Evolutionary conservation across 1,284 basidiomycete species (phyloP).

Genomic region (Lentinula novae-zelandiae): DNA sequence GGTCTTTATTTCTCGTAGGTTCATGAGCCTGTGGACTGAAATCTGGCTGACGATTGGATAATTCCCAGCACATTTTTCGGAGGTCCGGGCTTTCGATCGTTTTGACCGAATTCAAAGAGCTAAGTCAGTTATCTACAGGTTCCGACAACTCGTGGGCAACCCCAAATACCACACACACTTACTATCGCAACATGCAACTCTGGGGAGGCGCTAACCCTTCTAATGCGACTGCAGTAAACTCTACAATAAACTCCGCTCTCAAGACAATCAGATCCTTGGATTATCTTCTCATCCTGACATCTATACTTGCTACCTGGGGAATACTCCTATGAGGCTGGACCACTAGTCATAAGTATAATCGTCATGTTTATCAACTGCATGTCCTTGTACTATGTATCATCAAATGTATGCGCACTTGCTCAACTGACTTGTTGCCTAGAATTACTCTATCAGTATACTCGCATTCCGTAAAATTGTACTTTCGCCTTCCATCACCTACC

Average conservation of each 20-base stretch:
- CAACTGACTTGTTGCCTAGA: too few relatives aligned
- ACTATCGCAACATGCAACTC: constrained; percentile 64
- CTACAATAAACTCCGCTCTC: not conserved
- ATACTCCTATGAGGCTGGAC: not conserved
- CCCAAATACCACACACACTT: constrained; percentile 55
- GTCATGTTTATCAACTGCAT: not conserved
- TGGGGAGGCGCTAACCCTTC: constrained; percentile 47
- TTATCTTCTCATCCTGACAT: not conserved
- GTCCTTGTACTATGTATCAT: too few relatives aligned
- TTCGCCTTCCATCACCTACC: too few relatives aligned
- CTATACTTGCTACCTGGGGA: not conserved
- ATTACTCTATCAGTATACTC: too few relatives aligned
- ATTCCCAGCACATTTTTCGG: constrained; percentile 65
- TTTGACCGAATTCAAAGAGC: not conserved
- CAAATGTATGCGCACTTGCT: too few relatives aligned
- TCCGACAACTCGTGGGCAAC: constrained; percentile 64
- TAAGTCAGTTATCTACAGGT: constrained; percentile 29
- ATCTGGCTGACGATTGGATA: not conserved
- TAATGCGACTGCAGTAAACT: constrained; percentile 34
- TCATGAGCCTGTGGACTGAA: not conserved
- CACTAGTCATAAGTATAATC: not conserved
- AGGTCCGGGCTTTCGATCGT: constrained; percentile 33
- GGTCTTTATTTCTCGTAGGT: constrained; percentile 68
- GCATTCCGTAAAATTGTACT: too few relatives aligned
- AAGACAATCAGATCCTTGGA: not conserved